These are phyloP conservation scores for Colletotrichum camelliae DNA, from an alignment of 2,329 filamentous ascomycete species.

Conservation along the genomic window DNA sequence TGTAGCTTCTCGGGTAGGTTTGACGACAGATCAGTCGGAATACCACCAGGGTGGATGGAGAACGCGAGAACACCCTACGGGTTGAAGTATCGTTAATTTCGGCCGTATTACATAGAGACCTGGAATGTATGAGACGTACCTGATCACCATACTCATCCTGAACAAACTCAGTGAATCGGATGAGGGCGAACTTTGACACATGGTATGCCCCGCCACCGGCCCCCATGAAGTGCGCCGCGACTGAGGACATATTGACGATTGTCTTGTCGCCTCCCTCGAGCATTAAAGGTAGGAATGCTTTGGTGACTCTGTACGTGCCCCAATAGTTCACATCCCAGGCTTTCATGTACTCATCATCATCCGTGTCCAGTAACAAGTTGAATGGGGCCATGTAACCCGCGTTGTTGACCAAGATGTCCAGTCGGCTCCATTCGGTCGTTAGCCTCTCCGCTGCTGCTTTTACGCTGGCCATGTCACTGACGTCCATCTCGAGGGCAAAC, in stretches of 20 bases:
- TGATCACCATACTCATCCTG: conserved; percentile 45
- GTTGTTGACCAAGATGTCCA: conserved; percentile 50
- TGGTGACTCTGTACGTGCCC: conserved; percentile 49
- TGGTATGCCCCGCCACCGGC: conserved; percentile 48
- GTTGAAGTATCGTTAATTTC: background rate
- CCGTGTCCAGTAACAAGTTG: conserved; percentile 31
- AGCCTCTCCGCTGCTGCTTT: conserved; percentile 30
- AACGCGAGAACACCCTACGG: conserved; percentile 44
- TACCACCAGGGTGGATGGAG: conserved; percentile 42
- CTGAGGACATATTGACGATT: conserved; percentile 52
- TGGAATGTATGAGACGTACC: background rate
- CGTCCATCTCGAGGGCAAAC: conserved; percentile 43
- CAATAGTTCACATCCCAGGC: conserved; percentile 57
- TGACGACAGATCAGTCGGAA: conserved; percentile 37
- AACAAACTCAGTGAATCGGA: conserved; percentile 54
- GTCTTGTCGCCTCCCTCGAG: conserved; percentile 39
- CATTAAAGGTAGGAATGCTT: conserved; percentile 54
- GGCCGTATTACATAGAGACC: background rate
- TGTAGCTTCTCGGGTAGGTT: conserved; percentile 18
- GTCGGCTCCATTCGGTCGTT: conserved; percentile 30
- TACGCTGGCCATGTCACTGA: conserved; percentile 37
- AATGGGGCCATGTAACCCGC: conserved; percentile 45
- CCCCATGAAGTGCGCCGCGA: conserved; percentile 42
- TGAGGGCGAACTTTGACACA: conserved; percentile 52
- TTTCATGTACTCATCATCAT: conserved; percentile 49